phyloP scores from a whole-genome alignment of 345 rosid genomes.

The Gynandropsis gynandra region DNA sequence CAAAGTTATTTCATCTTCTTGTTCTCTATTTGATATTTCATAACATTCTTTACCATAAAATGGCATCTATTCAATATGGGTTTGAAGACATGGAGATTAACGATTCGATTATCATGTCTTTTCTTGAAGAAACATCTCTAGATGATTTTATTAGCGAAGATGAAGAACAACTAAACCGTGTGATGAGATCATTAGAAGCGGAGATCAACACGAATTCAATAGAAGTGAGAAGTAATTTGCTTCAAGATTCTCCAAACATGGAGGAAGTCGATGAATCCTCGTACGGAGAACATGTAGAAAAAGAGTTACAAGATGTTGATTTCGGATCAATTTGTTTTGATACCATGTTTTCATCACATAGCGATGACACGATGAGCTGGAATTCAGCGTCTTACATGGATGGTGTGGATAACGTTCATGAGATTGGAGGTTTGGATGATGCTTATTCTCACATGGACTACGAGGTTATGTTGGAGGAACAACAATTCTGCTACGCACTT shows the following conservation, averaged over 20 bases:
- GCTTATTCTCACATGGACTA: constrained; percentile 27
- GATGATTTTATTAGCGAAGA: constrained; percentile 30
- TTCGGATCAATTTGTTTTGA: constrained; percentile 28
- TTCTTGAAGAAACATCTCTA: constrained; percentile 26
- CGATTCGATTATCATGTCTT: constrained; percentile 30
- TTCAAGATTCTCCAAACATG: constrained; percentile 10
- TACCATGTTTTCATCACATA: constrained; percentile 28
- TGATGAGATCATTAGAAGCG: constrained; percentile 44
- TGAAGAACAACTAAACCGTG: constrained; percentile 35
- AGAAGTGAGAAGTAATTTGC: too few species aligned
- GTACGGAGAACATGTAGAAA: neutral
- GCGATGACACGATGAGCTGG: constrained; percentile 45
- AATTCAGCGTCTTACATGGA: constrained; percentile 31
- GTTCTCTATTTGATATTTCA: neutral
- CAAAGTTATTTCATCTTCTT: too few species aligned
- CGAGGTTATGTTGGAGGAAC: constrained; percentile 35
- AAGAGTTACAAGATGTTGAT: constrained; percentile 4
- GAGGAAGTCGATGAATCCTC: constrained; percentile 6
- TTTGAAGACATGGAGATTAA: constrained; percentile 26
- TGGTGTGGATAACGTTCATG: constrained; percentile 25
- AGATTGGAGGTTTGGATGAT: constrained; percentile 23
- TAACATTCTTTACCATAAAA: constrained; percentile 11
- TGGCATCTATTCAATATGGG: constrained; percentile 28
- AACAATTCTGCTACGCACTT: constrained; percentile 20
- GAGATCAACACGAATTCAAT: constrained; percentile 32